Percentiles rank a stretch among this genome's conserved stretches.
phyloP scores from a whole-genome alignment of 768 basidiomycete species.

The Leucocoprinus birnbaumii region DNA sequence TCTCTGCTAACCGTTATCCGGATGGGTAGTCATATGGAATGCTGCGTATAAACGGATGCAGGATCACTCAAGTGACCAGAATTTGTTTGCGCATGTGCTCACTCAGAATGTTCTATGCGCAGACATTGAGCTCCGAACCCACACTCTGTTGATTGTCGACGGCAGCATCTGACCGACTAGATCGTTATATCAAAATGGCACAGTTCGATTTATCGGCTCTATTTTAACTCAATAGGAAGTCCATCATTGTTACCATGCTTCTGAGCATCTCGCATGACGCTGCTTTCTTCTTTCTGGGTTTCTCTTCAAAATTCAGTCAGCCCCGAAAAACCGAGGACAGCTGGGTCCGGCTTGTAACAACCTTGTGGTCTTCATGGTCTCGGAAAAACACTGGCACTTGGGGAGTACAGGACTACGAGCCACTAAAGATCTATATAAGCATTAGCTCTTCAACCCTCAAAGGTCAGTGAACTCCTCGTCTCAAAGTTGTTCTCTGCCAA shows the following conservation, averaged over 20 bases:
- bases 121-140: neutral
- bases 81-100: neutral
- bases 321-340: neutral
- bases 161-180: neutral
- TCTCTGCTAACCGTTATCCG: no score
- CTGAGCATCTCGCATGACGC: neutral
- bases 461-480: neutral
- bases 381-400: neutral
- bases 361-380: no score
- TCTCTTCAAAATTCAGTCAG: neutral
- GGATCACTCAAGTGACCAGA: neutral
- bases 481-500: neutral
- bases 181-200: neutral
- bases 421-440: neutral
- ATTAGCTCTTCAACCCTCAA: neutral
- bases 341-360: no score
- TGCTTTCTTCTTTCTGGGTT: neutral
- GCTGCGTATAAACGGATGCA: no score
- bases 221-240: neutral
- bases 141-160: neutral
- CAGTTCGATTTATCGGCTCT: neutral
- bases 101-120: neutral
- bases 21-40: no score
- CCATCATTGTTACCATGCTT: neutral
- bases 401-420: neutral